Percentiles rank a stretch among this genome's conserved stretches.
These are phyloP conservation scores for Lepidium sativum DNA, from an alignment of 345 rosid species.

Conservation along the genomic window DNA sequence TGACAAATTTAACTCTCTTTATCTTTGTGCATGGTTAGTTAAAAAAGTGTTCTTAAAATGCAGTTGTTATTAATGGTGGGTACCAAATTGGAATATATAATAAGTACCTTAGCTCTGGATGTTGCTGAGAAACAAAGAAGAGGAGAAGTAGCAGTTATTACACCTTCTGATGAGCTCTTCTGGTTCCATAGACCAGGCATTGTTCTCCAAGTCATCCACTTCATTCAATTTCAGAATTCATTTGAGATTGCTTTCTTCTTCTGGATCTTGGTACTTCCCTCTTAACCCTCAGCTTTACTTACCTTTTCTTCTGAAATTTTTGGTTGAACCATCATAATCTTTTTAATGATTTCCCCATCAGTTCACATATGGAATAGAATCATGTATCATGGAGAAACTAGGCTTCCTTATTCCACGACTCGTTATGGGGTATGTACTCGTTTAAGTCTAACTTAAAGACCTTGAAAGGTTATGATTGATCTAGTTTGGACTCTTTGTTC, in stretches of 20 bases:
- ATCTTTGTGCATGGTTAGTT: not conserved
- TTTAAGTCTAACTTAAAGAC: not conserved
- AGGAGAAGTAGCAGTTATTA: constrained; percentile 36
- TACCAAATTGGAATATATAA: constrained; percentile 66
- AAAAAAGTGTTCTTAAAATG: not conserved
- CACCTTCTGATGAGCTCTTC: constrained; percentile 68
- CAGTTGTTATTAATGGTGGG: constrained; percentile 81
- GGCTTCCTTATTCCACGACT: constrained; percentile 65
- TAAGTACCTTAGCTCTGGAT: constrained; percentile 48
- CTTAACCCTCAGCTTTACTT: not conserved
- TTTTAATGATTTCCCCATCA: not conserved
- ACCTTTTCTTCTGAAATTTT: not conserved
- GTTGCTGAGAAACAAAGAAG: constrained; percentile 12
- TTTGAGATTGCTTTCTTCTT: constrained; percentile 87
- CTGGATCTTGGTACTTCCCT: constrained; percentile 61
- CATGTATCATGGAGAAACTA: constrained; percentile 74
- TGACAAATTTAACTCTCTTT: not conserved
- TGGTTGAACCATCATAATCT: not conserved
- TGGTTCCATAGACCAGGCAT: constrained; percentile 55
- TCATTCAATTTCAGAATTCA: constrained; percentile 73
- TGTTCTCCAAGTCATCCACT: constrained; percentile 62
- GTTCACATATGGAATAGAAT: constrained; percentile 65
- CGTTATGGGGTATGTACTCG: constrained; percentile 51
- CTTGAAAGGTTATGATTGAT: not conserved
- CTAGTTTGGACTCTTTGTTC: not conserved